Evolutionary conservation across 2,329 filamentous ascomycete species (phyloP).

Genomic region (Aureobasidium sp.): DNA sequence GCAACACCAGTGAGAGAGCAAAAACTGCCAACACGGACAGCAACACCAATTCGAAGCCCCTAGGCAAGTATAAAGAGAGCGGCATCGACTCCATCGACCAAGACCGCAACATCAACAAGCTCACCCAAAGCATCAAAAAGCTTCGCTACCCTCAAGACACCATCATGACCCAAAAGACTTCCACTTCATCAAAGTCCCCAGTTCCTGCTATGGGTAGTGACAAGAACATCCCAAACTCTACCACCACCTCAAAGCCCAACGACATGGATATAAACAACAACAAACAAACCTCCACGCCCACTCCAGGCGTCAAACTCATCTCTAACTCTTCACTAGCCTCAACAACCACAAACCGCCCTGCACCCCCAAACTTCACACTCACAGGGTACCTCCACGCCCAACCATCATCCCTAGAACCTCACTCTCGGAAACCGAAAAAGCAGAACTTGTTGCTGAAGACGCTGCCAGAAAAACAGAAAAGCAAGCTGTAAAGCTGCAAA

Average conservation of each 20-base stretch:
- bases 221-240: too few species aligned
- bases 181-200: too few species aligned
- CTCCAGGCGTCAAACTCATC: neutral
- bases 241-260: neutral
- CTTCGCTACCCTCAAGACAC: too few species aligned
- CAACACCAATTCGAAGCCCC: too few species aligned
- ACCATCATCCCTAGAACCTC: neutral
- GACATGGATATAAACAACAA: neutral
- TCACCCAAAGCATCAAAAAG: too few species aligned
- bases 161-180: too few species aligned
- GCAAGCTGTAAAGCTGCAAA: neutral
- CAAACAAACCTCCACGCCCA: neutral
- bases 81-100: too few species aligned
- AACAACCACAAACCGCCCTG: neutral
- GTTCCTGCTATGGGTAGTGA: too few species aligned
- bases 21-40: too few species aligned
- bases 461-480: neutral
- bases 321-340: neutral
- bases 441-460: neutral
- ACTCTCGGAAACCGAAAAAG: neutral
- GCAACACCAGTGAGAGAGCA: neutral
- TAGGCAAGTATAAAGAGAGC: too few species aligned
- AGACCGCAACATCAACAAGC: too few species aligned
- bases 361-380: neutral
- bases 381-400: neutral